A percentile compares a stretch with the other conserved stretches of the same genome.
phyloP scores from a whole-genome alignment of 257 asterid genomes.

The Buddleja alternifolia region DNA sequence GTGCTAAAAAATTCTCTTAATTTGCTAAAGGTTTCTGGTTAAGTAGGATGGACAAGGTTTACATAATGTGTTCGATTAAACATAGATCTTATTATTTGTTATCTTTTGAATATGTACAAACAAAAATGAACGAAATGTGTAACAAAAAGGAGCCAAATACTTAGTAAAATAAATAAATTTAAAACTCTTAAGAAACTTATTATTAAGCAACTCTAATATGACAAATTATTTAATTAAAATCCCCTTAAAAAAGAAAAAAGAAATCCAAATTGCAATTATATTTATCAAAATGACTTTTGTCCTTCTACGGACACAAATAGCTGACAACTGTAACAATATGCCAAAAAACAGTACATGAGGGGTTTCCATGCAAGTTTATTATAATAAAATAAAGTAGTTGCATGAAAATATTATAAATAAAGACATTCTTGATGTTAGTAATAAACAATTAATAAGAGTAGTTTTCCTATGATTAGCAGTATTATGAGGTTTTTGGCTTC shows the following conservation, averaged over 20 bases:
- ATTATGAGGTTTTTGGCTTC: constrained; percentile 25
- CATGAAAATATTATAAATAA: background rate
- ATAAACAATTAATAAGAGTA: constrained; percentile 20
- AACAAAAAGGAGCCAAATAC: too few species aligned
- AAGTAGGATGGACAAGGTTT: too few species aligned
- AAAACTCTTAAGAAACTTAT: too few species aligned
- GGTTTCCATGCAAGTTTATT: constrained; percentile 16
- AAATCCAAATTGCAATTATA: background rate
- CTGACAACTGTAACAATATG: constrained; percentile 20
- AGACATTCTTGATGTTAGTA: background rate
- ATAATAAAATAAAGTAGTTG: constrained; percentile 9
- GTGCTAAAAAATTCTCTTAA: too few species aligned
- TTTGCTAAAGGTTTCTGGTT: too few species aligned
- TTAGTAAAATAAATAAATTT: too few species aligned
- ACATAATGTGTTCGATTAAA: too few species aligned
- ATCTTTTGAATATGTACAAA: too few species aligned
- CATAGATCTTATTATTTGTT: too few species aligned
- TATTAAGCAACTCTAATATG: too few species aligned
- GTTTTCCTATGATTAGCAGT: constrained; percentile 38
- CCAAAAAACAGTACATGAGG: background rate
- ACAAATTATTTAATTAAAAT: too few species aligned
- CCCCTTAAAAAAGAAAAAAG: background rate
- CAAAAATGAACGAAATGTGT: too few species aligned
- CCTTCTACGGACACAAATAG: background rate
- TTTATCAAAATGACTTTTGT: background rate